A percentile compares a stretch with the other conserved stretches of the same genome.
phyloP scores from a whole-genome alignment of 768 basidiomycete genomes.

The Hypholoma fasciculare region DNA sequence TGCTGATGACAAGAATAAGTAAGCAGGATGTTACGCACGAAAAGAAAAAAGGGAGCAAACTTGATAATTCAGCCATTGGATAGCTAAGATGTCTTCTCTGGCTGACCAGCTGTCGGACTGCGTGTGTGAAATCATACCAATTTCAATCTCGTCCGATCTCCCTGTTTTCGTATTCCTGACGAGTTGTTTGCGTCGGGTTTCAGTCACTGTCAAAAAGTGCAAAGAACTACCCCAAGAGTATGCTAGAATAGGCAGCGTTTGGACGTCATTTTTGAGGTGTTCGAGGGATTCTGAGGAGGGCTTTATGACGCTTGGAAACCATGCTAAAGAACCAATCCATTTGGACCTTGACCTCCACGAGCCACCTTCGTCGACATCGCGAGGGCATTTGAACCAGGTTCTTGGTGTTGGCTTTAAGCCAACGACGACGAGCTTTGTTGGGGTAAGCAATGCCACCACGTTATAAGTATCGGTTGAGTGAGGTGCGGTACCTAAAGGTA shows the following conservation, averaged over 20 bases:
- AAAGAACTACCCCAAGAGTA: constrained; percentile 83
- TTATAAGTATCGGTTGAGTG: constrained; percentile 81
- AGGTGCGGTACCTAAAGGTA: constrained; percentile 74
- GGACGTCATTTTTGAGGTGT: constrained; percentile 4
- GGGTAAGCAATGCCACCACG: constrained; percentile 84
- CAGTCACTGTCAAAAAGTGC: constrained; percentile 64
- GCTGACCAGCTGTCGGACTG: constrained; percentile 60
- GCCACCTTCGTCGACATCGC: constrained; percentile 47
- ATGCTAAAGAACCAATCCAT: constrained; percentile 69
- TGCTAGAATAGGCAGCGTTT: constrained; percentile 65
- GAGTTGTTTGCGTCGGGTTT: constrained; percentile 52
- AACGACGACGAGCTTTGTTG: constrained; percentile 89
- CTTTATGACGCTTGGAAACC: constrained; percentile 69
- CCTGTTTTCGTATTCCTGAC: constrained; percentile 56
- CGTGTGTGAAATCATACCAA: constrained; percentile 66
- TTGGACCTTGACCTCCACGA: constrained; percentile 41
- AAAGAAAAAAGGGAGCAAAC: constrained; percentile 55
- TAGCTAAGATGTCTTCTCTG: constrained; percentile 61
- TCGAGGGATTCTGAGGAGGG: constrained; percentile 15
- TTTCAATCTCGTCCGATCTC: constrained; percentile 57
- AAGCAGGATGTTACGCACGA: constrained; percentile 5
- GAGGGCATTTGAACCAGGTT: constrained; percentile 85
- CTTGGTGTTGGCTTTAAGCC: constrained; percentile 89
- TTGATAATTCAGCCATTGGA: constrained; percentile 88
- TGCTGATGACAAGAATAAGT: constrained; percentile 45